phyloP scores from a whole-genome alignment of 805 yeast genomes.

The Candida jianshihensis region DNA sequence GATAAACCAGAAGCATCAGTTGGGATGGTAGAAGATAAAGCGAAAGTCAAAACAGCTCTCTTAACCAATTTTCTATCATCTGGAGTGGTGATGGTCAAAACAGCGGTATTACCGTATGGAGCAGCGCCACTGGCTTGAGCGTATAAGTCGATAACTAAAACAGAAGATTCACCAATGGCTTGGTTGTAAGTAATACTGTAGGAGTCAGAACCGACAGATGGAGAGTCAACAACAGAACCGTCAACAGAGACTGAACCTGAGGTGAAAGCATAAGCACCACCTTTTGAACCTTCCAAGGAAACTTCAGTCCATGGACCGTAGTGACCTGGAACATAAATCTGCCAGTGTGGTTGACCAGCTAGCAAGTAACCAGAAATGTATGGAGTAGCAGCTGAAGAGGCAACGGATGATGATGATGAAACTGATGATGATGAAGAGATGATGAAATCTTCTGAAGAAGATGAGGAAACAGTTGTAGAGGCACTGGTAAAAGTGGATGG shows the following conservation, averaged over 20 bases:
- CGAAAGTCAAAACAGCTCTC: conserved; percentile 10
- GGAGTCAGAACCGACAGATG: conserved; percentile 6
- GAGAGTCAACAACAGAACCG: conserved; percentile 7
- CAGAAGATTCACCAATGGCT: conserved; percentile 6
- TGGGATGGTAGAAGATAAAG: conserved; percentile 4
- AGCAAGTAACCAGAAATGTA: conserved; percentile 20
- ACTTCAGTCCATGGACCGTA: conserved; percentile 17
- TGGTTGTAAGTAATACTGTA: conserved; percentile 11
- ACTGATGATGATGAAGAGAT: conserved; percentile 4
- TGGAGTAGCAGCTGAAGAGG: conserved; percentile 12
- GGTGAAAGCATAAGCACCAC: conserved; percentile 16
- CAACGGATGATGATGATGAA: conserved; percentile 9
- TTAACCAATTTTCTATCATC: conserved; percentile 13
- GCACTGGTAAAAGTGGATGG: neutral
- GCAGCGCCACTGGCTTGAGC: conserved; percentile 15
- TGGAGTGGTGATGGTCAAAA: conserved; percentile 13
- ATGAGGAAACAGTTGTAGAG: conserved; percentile 9
- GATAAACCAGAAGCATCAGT: conserved; percentile 6
- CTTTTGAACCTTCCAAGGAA: conserved; percentile 15
- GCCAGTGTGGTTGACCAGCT: conserved; percentile 22
- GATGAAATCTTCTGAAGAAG: conserved; percentile 8
- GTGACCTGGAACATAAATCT: conserved; percentile 17
- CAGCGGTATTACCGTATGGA: conserved; percentile 15
- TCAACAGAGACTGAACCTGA: conserved; percentile 11
- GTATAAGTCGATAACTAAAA: conserved; percentile 10